phyloP scores from a whole-genome alignment of 2,329 filamentous ascomycete genomes.

The Cladophialophora bantiana region DNA sequence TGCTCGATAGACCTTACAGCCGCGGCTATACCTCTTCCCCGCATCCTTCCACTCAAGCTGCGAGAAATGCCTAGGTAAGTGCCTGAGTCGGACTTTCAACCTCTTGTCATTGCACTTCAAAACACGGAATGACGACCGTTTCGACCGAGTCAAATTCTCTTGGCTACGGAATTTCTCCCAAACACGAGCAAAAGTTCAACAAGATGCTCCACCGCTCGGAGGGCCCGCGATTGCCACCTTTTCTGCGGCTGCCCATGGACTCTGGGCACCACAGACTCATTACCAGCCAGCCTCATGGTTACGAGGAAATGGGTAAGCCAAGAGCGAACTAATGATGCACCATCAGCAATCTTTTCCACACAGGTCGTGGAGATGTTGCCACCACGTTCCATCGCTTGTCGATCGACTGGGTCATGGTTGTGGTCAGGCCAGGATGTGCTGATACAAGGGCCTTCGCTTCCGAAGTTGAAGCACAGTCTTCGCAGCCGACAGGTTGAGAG shows the following conservation, averaged over 20 bases:
- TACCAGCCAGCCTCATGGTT: conserved; percentile 9
- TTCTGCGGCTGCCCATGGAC: neutral
- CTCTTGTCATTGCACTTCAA: neutral
- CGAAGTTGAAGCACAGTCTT: neutral
- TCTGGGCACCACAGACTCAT: neutral
- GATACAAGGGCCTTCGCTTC: conserved; percentile 5
- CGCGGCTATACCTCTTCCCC: neutral
- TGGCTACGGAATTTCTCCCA: conserved; percentile 4
- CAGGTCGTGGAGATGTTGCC: conserved; percentile 12
- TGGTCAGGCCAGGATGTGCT: conserved; percentile 3
- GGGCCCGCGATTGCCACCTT: conserved; percentile 11
- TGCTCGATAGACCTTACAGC: neutral
- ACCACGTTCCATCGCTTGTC: conserved; percentile 18
- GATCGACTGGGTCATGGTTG: neutral
- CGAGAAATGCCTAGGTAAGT: neutral
- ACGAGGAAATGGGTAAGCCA: conserved; percentile 10
- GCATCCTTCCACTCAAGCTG: neutral
- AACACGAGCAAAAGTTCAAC: conserved; percentile 22
- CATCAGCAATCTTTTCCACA: conserved; percentile 12
- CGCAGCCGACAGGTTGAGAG: conserved; percentile 4
- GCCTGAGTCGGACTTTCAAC: neutral
- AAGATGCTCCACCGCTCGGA: neutral
- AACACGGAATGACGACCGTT: neutral
- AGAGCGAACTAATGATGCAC: conserved; percentile 21
- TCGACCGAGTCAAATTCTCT: conserved; percentile 14